These are phyloP conservation scores for Nemania serpens DNA, from an alignment of 2,329 filamentous ascomycete species.

Conservation along the genomic window DNA sequence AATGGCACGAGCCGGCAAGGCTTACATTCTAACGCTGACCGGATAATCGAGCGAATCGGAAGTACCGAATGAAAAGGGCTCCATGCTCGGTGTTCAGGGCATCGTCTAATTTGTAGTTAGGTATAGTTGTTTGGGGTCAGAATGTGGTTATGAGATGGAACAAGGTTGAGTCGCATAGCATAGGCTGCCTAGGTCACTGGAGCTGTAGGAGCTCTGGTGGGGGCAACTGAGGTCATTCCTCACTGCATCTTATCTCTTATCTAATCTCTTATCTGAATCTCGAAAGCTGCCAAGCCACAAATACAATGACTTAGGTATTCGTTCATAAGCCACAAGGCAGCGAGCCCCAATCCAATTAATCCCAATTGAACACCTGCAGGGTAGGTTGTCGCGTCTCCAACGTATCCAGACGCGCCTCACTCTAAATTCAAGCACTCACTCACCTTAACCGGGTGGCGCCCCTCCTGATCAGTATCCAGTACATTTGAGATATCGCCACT, in stretches of 20 bases:
- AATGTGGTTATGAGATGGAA: too few relatives aligned
- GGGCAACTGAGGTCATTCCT: conserved; percentile 16
- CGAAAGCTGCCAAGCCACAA: conserved; percentile 7
- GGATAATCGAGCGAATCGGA: conserved; percentile 82
- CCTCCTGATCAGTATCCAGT: neutral
- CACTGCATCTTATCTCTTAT: neutral
- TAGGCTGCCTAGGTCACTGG: neutral
- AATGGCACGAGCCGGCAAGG: neutral
- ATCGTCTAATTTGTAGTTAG: too few relatives aligned
- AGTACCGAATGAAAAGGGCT: conserved; percentile 93
- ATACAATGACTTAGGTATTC: too few relatives aligned
- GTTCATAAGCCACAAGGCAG: conserved; percentile 7
- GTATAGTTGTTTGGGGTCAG: too few relatives aligned
- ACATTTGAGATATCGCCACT: neutral
- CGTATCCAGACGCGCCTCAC: conserved; percentile 28
- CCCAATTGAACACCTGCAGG: neutral
- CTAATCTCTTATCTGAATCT: neutral
- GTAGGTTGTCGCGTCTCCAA: conserved; percentile 16
- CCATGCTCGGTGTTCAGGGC: conserved; percentile 60
- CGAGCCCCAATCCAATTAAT: conserved; percentile 11
- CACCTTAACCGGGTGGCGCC: neutral
- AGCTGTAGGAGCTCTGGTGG: conserved; percentile 6
- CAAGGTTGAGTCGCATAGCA: too few relatives aligned
- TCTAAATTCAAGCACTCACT: neutral
- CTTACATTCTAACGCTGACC: conserved; percentile 68